These are phyloP conservation scores for Aspergillus japonicus DNA, from an alignment of 2,329 filamentous ascomycete species.

Conservation along the genomic window DNA sequence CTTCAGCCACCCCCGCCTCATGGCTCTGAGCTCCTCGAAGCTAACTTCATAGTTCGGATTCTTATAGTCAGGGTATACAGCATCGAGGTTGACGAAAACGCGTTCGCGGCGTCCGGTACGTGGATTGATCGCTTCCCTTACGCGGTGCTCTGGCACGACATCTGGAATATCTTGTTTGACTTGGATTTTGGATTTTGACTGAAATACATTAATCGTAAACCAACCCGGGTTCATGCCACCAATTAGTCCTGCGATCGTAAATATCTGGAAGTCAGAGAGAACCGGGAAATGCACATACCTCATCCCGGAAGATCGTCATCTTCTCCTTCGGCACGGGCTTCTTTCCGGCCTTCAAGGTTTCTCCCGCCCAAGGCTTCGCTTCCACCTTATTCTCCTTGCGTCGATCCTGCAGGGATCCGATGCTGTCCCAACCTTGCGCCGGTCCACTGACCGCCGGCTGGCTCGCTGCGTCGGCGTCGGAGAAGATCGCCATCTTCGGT, in stretches of 20 bases:
- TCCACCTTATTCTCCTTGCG: slow-evolving; percentile 92
- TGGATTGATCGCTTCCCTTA: slow-evolving; percentile 79
- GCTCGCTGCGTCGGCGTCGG: slow-evolving; percentile 67
- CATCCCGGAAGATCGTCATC: slow-evolving; percentile 91
- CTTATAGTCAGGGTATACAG: slow-evolving; percentile 76
- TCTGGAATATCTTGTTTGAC: slow-evolving; percentile 44
- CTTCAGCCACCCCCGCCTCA: slow-evolving; percentile 65
- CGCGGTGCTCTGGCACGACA: slow-evolving; percentile 67
- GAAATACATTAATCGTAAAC: slow-evolving; percentile 55
- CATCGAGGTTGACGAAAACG: slow-evolving; percentile 81
- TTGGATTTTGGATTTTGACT: slow-evolving; percentile 44
- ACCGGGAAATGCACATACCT: slow-evolving; percentile 66
- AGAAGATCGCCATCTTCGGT: slow-evolving; percentile 87
- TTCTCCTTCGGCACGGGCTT: slow-evolving; percentile 75
- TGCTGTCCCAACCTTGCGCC: slow-evolving; percentile 84
- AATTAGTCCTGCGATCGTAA: slow-evolving; percentile 98
- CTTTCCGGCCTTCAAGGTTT: slow-evolving; percentile 83
- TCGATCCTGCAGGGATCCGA: slow-evolving; percentile 79
- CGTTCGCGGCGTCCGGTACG: slow-evolving; percentile 79
- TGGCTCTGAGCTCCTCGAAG: slow-evolving; percentile 88
- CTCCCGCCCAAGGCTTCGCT: slow-evolving; percentile 85
- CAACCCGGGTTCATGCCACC: slow-evolving; percentile 46
- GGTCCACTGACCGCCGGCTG: slow-evolving; percentile 54
- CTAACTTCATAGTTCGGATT: slow-evolving; percentile 73
- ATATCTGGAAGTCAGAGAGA: slow-evolving; percentile 59